phyloP scores from a whole-genome alignment of 1,139 yeast genomes.

The Meyerozyma athensensis region DNA sequence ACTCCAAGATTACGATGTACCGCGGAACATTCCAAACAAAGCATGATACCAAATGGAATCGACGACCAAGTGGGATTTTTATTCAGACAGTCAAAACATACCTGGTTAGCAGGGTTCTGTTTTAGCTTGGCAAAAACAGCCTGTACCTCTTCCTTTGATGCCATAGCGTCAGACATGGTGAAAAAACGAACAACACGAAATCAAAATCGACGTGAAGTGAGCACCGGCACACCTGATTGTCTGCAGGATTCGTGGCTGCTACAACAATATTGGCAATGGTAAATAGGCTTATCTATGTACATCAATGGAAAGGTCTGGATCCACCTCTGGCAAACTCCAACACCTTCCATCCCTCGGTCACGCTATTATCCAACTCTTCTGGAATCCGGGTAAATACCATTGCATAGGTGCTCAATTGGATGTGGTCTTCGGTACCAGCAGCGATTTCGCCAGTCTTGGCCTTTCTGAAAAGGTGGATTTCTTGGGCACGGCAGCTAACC shows the following conservation, averaged over 20 bases:
- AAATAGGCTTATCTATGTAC: constrained; percentile 2
- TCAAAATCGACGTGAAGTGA: not conserved
- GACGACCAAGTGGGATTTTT: constrained; percentile 52
- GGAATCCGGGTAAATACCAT: constrained; percentile 93
- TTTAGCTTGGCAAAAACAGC: constrained; percentile 54
- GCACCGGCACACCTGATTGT: not conserved
- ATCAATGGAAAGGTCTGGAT: constrained; percentile 77
- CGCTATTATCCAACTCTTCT: constrained; percentile 83
- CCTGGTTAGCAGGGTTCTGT: constrained; percentile 69
- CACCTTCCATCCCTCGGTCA: constrained; percentile 97
- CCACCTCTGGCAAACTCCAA: constrained; percentile 94
- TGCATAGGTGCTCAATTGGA: constrained; percentile 89
- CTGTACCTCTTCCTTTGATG: constrained; percentile 59
- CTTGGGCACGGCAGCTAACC: constrained; percentile 95
- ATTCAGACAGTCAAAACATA: constrained; percentile 64
- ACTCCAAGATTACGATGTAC: constrained; percentile 49
- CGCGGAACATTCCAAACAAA: constrained; percentile 47
- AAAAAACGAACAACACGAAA: constrained; percentile 1
- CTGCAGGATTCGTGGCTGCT: not conserved
- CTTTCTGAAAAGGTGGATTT: constrained; percentile 83
- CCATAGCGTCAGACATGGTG: constrained; percentile 48
- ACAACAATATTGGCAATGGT: not conserved
- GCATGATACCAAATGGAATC: constrained; percentile 44
- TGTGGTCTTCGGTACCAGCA: constrained; percentile 94
- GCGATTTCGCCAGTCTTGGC: constrained; percentile 90